Percentiles rank a stretch among this genome's conserved stretches.
These are phyloP conservation scores for Saccharomycopsis olivae DNA, from an alignment of 805 yeast genomes.

Conservation along the genomic window DNA sequence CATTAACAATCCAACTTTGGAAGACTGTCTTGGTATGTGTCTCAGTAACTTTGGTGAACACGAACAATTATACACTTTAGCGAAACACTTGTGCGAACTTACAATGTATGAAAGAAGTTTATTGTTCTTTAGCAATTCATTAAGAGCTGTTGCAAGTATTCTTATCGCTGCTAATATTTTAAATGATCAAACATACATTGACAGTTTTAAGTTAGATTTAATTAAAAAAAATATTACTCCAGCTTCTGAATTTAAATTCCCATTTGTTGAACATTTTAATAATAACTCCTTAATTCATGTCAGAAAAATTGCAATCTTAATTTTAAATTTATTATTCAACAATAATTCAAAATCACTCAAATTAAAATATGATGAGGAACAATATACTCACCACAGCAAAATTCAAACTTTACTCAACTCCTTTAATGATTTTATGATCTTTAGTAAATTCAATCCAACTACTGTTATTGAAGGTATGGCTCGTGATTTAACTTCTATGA, in stretches of 20 bases:
- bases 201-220: slow-evolving; percentile 2
- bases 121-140: slow-evolving; percentile 34
- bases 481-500: background rate
- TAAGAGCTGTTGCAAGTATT: slow-evolving; percentile 39
- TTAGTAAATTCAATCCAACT: background rate
- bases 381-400: background rate
- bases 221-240: background rate
- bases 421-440: slow-evolving; percentile 2
- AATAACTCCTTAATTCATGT: slow-evolving; percentile 1
- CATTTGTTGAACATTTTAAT: slow-evolving; percentile 8
- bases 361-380: background rate
- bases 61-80: slow-evolving; percentile 20
- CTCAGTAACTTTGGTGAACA: background rate
- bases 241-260: slow-evolving; percentile 1
- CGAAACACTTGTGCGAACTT: slow-evolving; percentile 44
- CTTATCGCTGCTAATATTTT: slow-evolving; percentile 42
- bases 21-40: slow-evolving; percentile 14
- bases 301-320: slow-evolving; percentile 5
- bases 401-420: background rate
- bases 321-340: slow-evolving; percentile 6
- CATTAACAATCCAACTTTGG: slow-evolving; percentile 19
- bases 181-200: slow-evolving; percentile 19
- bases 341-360: slow-evolving; percentile 1
- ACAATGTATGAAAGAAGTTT: slow-evolving; percentile 40
- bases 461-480: background rate